Conservation (phyloP, 1,284 basidiomycete genomes). For the Cryptococcus maquisensis region DNA sequence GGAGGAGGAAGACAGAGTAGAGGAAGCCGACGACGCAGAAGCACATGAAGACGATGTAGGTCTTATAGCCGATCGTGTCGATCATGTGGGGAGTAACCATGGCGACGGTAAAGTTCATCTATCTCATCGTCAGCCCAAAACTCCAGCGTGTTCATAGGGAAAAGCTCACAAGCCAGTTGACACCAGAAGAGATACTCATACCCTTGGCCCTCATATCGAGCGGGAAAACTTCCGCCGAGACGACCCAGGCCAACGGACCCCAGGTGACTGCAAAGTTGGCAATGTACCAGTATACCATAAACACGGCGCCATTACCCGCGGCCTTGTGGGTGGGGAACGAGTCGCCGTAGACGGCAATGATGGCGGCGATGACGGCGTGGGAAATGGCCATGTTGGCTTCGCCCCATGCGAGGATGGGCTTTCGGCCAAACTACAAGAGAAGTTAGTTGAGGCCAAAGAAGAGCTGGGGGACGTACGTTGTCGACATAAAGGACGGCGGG, state of each 20-base stretch:
- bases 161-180: slow-evolving; percentile 30
- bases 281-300: slow-evolving; percentile 42
- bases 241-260: slow-evolving; percentile 47
- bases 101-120: slow-evolving; percentile 47
- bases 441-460: background rate
- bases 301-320: slow-evolving; percentile 38
- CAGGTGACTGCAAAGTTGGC: slow-evolving; percentile 44
- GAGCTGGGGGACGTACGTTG: slow-evolving; percentile 18
- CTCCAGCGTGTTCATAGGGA: background rate
- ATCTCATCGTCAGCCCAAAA: no score
- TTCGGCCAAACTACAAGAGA: slow-evolving; percentile 33
- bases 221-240: slow-evolving; percentile 46
- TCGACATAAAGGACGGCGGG: slow-evolving; percentile 47
- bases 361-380: slow-evolving; percentile 41
- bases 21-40: slow-evolving; percentile 45
- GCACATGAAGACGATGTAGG: slow-evolving; percentile 46
- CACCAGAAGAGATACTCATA: slow-evolving; percentile 40
- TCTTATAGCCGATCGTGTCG: slow-evolving; percentile 38
- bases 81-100: slow-evolving; percentile 43
- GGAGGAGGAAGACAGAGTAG: slow-evolving; percentile 39
- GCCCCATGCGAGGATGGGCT: slow-evolving; percentile 42
- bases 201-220: slow-evolving; percentile 48
- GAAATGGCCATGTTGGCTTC: slow-evolving; percentile 45
- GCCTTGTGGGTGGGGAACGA: slow-evolving; percentile 25
- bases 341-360: slow-evolving; percentile 37